A percentile compares a stretch with the other conserved stretches of the same genome.
phyloP scores from a whole-genome alignment of 441 rosid species.

The Gossypium lobatum region DNA sequence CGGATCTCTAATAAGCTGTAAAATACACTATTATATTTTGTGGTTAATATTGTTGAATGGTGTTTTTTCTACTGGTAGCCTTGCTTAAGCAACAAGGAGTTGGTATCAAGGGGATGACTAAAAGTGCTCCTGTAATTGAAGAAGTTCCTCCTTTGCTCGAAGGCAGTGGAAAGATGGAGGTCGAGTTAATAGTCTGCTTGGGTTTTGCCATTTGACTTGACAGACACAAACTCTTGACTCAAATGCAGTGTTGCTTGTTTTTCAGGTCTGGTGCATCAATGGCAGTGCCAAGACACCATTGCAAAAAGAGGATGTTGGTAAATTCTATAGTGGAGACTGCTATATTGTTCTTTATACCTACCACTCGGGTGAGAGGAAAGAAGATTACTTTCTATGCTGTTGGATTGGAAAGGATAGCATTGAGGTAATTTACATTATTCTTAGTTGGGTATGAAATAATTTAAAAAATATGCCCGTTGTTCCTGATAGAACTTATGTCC shows the following conservation, averaged over 20 bases:
- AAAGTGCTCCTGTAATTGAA: conserved; percentile 73
- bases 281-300: conserved; percentile 80
- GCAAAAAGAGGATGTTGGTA: conserved; percentile 82
- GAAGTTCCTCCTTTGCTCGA: conserved; percentile 97
- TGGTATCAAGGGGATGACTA: conserved; percentile 75
- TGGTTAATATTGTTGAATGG: conserved; percentile 22
- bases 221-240: not conserved
- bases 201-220: conserved; percentile 14
- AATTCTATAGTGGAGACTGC: conserved; percentile 97
- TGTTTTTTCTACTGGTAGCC: conserved; percentile 43
- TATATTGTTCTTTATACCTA: conserved; percentile 82
- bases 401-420: conserved; percentile 91
- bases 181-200: conserved; percentile 26
- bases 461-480: not conserved
- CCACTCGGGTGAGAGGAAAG: conserved; percentile 94
- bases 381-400: conserved; percentile 77
- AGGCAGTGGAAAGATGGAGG: conserved; percentile 99
- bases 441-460: conserved; percentile 5
- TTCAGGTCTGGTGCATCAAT: conserved; percentile 83
- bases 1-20: conserved; percentile 14
- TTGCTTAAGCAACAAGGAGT: conserved; percentile 97
- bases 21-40: conserved; percentile 12
- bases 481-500: not conserved
- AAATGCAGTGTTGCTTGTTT: conserved; percentile 9
- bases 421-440: conserved; percentile 50